Base-by-base conservation (phyloP, 73 alveolate genomes). In the Durusdinium trenchii region DNA sequence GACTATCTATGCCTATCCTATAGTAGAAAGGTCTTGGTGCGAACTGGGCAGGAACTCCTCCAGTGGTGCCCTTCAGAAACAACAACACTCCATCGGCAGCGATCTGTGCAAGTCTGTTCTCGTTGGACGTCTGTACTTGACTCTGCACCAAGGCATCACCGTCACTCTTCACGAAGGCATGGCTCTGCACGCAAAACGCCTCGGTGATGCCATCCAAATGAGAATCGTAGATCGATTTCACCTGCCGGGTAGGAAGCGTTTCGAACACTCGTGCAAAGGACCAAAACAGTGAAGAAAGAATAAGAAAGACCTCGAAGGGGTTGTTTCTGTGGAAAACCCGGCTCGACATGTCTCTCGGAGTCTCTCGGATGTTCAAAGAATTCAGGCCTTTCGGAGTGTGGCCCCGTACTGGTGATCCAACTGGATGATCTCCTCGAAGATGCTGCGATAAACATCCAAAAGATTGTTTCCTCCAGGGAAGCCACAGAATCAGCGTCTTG, bases 201-300 rank as follows among this genome's bases (percentile, higher is more conserved):
- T 81, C 91, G 18, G 46, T 67, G 7, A 81, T 28, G 91, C 91
- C 91, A 48, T 81, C 91, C 71, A 81, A 67, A 67, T 81, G 91
- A 81, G 91, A 81, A 50, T 81, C 91, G 71, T 81, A 81, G 91
- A 81, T 81, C 50, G 91, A 81, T 48, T 81, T 81, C 91, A 81
- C 91, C 91, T 81, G 6, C 1, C 73, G 7, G 3, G 0, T 32
- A 23, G n/a, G 30, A 23, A 32, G 73, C 18, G 18, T 32, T 60
- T n/a, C 6, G 73, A 23, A 32, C 1, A 23, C 30, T 60, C 30
- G 12, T 57, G 23, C 23, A 23, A 23, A 23, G 6, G 73, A 60
- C 73, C 73, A 32, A 60, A 60, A 60, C 18, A 23, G 18, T 60
- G n/a, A 23, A 57, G 23, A 60, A 60, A 23, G 73, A 60, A 2